phyloP scores from a whole-genome alignment of 768 basidiomycete genomes.

The Serendipita vermifera region DNA sequence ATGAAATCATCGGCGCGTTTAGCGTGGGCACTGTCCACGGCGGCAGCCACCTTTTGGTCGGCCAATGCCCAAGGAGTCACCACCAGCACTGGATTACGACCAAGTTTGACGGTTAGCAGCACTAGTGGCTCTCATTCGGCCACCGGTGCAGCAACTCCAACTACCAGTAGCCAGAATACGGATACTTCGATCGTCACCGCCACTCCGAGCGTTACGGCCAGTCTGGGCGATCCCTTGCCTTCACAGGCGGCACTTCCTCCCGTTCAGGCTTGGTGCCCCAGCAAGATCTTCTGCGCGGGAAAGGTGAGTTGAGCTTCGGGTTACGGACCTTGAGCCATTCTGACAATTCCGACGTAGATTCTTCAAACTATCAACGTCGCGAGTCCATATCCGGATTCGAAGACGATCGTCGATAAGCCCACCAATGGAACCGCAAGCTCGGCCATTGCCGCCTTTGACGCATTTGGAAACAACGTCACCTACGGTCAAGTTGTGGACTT shows the following conservation, averaged over 20 bases:
- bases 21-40: no score
- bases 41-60: no score
- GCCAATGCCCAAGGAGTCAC: no score
- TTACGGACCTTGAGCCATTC: conserved; percentile 15
- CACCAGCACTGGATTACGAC: no score
- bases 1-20: no score
- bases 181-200: conserved; percentile 38
- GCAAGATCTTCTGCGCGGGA: conserved; percentile 71
- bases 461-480: conserved; percentile 35
- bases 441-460: conserved; percentile 58
- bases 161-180: background rate
- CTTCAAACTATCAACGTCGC: conserved; percentile 81
- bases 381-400: conserved; percentile 58
- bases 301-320: conserved; percentile 33
- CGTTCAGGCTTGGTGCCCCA: conserved; percentile 61
- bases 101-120: no score
- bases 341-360: conserved; percentile 32
- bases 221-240: conserved; percentile 42
- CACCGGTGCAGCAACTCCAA: background rate
- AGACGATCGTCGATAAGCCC: conserved; percentile 85
- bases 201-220: conserved; percentile 47
- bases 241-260: conserved; percentile 55
- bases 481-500: conserved; percentile 55
- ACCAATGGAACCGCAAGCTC: conserved; percentile 51
- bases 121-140: no score